Conservation (phyloP, 1,284 basidiomycete genomes). For the Puccinia coronata region DNA sequence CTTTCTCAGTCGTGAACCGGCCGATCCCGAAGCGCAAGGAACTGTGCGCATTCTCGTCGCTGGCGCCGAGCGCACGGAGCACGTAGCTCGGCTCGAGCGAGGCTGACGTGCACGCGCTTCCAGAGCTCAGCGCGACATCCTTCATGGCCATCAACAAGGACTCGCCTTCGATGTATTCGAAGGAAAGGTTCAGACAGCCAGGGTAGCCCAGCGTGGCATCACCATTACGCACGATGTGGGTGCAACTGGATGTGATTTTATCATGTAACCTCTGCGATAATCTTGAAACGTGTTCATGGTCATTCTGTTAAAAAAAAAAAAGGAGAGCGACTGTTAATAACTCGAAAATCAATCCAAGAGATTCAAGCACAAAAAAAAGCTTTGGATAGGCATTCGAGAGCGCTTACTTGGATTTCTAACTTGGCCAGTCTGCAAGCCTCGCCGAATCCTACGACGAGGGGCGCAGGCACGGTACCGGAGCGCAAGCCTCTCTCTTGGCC, state of each 20-base stretch:
- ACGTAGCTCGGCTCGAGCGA: slow-evolving; percentile 98
- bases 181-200: slow-evolving; percentile 92
- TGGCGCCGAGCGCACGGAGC: slow-evolving; percentile 89
- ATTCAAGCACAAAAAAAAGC: background rate
- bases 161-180: slow-evolving; percentile 96
- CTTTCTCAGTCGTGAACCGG: slow-evolving; percentile 95
- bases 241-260: slow-evolving; percentile 78
- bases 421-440: slow-evolving; percentile 91
- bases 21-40: slow-evolving; percentile 97
- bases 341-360: slow-evolving; percentile 49
- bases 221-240: slow-evolving; percentile 90
- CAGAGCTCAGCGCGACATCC: slow-evolving; percentile 96
- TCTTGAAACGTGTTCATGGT: slow-evolving; percentile 74
- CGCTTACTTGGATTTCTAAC: slow-evolving; percentile 85
- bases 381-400: background rate
- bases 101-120: slow-evolving; percentile 96
- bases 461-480: slow-evolving; percentile 88
- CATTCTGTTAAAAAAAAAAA: slow-evolving; percentile 64
- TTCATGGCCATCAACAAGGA: slow-evolving; percentile 97
- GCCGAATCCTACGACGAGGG: slow-evolving; percentile 86
- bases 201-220: slow-evolving; percentile 71
- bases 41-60: slow-evolving; percentile 98
- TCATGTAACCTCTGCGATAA: slow-evolving; percentile 81
- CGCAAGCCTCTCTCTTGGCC: slow-evolving; percentile 95
- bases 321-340: background rate